Base-by-base conservation (phyloP, 257 asterid genomes). In the Solanum etuberosum region DNA sequence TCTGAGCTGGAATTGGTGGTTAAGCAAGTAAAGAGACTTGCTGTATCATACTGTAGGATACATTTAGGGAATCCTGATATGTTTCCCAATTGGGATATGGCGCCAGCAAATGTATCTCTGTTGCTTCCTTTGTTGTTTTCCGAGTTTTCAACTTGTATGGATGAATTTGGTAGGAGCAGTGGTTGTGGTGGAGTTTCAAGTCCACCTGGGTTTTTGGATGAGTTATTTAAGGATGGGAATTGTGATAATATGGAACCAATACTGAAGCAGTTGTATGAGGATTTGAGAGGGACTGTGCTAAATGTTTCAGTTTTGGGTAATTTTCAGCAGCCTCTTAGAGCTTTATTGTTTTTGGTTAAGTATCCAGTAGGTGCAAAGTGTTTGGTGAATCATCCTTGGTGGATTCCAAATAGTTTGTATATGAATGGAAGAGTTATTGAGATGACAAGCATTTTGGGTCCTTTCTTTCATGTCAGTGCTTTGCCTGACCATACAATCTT, bases 381-480 rank as follows among this genome's bases (percentile, higher is more conserved):
- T 7, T 87, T 97, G 92, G 99, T 97, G 35, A 95, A 90, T 91
- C 98, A 97, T 90, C 97, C 96, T 2, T 94, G 99, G 98, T 97
- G 99, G 99, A 93, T 95, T 34, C 98, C 99, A 0, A 92, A 92
- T 85, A 89, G 95, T 25, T 78, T 90, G 87, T 94, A 91, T 90
- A 46, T 95, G 95, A 97, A 93, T 88, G 99, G 99, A 87, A 94
- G 99, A 88, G 97, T 93, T 29, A 95, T 97, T 76, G 99, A 97
- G 94, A 93, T 95, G 99, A 92, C 98, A 40, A 97, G 98, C 89
- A 95, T 95, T 83, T 89, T 97, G 90, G 99, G 99, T 20, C 97
- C 98, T 9, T 96, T 97, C 89, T 96, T 97, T 76, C 99, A 96
- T 89, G 99, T 97, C 31, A 97, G 99, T 90, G 99, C 99, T 65